Conservation (phyloP, 2,329 filamentous ascomycete species). For the Aschersonia sp. region DNA sequence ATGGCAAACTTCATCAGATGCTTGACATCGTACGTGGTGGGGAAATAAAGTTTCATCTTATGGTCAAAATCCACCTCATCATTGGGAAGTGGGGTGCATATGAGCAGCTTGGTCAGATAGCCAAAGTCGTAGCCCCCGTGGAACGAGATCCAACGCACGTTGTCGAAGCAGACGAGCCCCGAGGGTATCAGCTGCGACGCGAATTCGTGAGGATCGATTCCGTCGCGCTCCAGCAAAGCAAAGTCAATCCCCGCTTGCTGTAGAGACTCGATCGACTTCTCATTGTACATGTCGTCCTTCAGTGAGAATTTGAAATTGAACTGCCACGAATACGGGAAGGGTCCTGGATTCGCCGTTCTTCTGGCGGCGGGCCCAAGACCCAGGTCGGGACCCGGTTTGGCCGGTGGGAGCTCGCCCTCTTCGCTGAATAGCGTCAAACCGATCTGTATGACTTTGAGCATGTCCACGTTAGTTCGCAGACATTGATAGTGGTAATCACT, state of each 20-base stretch:
- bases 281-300: slow-evolving; percentile 93
- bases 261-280: slow-evolving; percentile 84
- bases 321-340: slow-evolving; percentile 85
- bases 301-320: slow-evolving; percentile 98
- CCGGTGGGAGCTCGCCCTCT: slow-evolving; percentile 73
- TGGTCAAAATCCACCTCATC: slow-evolving; percentile 83
- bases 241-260: slow-evolving; percentile 92
- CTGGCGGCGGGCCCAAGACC: slow-evolving; percentile 20
- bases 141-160: slow-evolving; percentile 93
- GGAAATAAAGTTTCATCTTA: slow-evolving; percentile 85
- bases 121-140: slow-evolving; percentile 98
- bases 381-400: slow-evolving; percentile 39
- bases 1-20: slow-evolving; percentile 88
- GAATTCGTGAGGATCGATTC: slow-evolving; percentile 82
- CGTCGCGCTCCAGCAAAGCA: slow-evolving; percentile 64
- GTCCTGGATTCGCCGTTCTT: slow-evolving; percentile 25
- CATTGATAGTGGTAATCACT: slow-evolving; percentile 99
- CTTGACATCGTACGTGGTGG: slow-evolving; percentile 88
- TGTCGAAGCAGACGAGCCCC: slow-evolving; percentile 72
- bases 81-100: slow-evolving; percentile 67
- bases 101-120: slow-evolving; percentile 87
- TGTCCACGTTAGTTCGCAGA: slow-evolving; percentile 88
- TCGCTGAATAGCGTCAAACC: slow-evolving; percentile 88
- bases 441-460: slow-evolving; percentile 94
- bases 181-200: slow-evolving; percentile 83